Evolutionary conservation across 768 basidiomycete genomes (phyloP), one percentile per base, ranked within the genome.

Genomic region (Kwoniella sp.): DNA sequence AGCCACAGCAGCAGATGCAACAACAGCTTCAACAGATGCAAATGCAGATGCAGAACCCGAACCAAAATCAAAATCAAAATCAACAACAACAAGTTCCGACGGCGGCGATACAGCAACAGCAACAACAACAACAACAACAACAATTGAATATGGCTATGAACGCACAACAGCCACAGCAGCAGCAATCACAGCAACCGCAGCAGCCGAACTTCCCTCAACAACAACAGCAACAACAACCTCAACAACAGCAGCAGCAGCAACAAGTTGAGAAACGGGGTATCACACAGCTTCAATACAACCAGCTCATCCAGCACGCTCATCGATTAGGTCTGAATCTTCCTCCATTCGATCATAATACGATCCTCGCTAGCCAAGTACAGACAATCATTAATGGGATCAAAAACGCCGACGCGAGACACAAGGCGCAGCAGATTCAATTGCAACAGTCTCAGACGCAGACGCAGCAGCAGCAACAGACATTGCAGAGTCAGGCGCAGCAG

Each of bases 1-100:
- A 51, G 29, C 24, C 24, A 50, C 30, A 33, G 33, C 30, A 21
- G 36, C 6, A 36, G 52, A 49, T 12, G 24, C 65, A 61, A 26
- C 59, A 61, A 36, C 63, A 68, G 49, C 63, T 61, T 47, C 54
- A 56, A 50, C 58, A 58, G 50, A n/a, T 46, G 22, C 51, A 25
- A 29, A n/a, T 24, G 30, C 65, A 61, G 55, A 54, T 50, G 29
- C 24, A 37, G 36, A n/a, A 33, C 24, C 30, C 5, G 36, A 13
- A 52, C 37, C 59, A 30, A n/a, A n/a, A n/a, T n/a, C n/a, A n/a
- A n/a, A n/a, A n/a, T n/a, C n/a, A n/a, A n/a, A n/a, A n/a, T n/a
- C n/a, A n/a, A n/a, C n/a, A n/a, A 19, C 65, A 67, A 26, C 59
- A 61, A 29, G 58, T 61, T 48, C 58, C 60, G 54, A 17, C 19